Percentiles rank a stretch among this genome's conserved stretches.
phyloP scores from a whole-genome alignment of 2,329 filamentous ascomycete genomes.

The Tolypocladium capitatum region DNA sequence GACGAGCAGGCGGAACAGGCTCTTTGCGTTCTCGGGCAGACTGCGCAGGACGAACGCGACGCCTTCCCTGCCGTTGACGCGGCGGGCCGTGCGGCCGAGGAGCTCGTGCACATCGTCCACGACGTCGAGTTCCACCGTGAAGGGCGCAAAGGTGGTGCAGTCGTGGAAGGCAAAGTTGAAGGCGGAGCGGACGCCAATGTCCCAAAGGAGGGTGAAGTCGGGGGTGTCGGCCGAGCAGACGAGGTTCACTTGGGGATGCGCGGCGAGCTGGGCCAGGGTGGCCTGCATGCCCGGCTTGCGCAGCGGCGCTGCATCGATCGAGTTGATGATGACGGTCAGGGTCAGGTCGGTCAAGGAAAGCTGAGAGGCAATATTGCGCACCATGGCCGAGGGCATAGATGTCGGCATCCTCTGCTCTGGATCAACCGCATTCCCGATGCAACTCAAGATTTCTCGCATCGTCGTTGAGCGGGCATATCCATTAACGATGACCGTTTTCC shows the following conservation, averaged over 20 bases:
- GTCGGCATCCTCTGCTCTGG: constrained; percentile 35
- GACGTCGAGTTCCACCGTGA: constrained; percentile 60
- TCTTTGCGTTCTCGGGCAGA: constrained; percentile 83
- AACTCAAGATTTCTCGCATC: constrained; percentile 55
- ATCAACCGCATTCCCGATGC: constrained; percentile 51
- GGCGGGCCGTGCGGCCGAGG: constrained; percentile 64
- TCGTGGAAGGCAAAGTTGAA: constrained; percentile 90
- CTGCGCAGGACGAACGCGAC: constrained; percentile 83
- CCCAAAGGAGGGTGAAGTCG: constrained; percentile 80
- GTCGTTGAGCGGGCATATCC: constrained; percentile 60
- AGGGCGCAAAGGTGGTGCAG: constrained; percentile 75
- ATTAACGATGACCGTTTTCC: constrained; percentile 67
- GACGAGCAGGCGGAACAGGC: constrained; percentile 72
- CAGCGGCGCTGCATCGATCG: constrained; percentile 67
- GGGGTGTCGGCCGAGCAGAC: constrained; percentile 78
- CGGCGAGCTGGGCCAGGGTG: constrained; percentile 62
- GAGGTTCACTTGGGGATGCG: constrained; percentile 58
- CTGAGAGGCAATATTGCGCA: constrained; percentile 50
- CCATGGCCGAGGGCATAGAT: constrained; percentile 54
- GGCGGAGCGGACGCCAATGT: constrained; percentile 66
- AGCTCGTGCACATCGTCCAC: constrained; percentile 86
- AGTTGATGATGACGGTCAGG: constrained; percentile 68
- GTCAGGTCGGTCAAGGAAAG: constrained; percentile 31
- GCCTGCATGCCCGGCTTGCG: constrained; percentile 58
- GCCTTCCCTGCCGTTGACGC: constrained; percentile 79